Evolutionary conservation across 202 grass and related monocot genomes (phyloP).

Genomic region (Saccharum hybrid): DNA sequence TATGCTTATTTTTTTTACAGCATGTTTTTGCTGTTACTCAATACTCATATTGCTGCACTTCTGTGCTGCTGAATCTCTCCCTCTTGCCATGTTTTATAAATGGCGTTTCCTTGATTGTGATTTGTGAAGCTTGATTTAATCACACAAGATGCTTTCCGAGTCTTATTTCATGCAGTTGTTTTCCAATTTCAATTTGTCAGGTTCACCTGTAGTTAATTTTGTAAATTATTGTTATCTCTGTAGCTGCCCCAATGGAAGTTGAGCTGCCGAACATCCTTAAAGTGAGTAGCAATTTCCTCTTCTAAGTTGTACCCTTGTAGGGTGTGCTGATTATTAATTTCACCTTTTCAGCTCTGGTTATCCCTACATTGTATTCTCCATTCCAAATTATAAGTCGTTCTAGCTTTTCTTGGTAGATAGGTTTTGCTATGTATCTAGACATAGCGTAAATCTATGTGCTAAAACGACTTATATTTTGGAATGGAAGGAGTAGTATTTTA

Average conservation of each 20-base stretch:
- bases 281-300: conserved; percentile 52
- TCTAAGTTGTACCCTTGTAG: conserved; percentile 31
- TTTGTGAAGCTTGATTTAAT: conserved; percentile 35
- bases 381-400: not conserved
- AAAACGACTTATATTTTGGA: not conserved
- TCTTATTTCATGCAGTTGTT: conserved; percentile 38
- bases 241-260: conserved; percentile 61
- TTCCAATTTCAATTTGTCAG: conserved; percentile 51
- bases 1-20: conserved; percentile 12
- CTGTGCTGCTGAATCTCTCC: not conserved
- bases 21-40: not conserved
- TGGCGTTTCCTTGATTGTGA: conserved; percentile 21
- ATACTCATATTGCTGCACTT: not conserved
- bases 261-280: conserved; percentile 52
- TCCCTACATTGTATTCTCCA: conserved; percentile 12
- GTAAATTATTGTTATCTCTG: conserved; percentile 28
- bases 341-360: conserved; percentile 11
- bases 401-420: not conserved
- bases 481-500: conserved; percentile 22
- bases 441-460: not conserved
- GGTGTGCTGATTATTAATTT: conserved; percentile 36
- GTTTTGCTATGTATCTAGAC: not conserved
- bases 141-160: conserved; percentile 23
- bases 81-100: conserved; percentile 17
- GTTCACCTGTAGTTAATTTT: conserved; percentile 35